Evolutionary conservation across 2,329 filamentous ascomycete species (phyloP), one percentile per base, ranked within the genome.

Genomic region (Pyrenophora teres): DNA sequence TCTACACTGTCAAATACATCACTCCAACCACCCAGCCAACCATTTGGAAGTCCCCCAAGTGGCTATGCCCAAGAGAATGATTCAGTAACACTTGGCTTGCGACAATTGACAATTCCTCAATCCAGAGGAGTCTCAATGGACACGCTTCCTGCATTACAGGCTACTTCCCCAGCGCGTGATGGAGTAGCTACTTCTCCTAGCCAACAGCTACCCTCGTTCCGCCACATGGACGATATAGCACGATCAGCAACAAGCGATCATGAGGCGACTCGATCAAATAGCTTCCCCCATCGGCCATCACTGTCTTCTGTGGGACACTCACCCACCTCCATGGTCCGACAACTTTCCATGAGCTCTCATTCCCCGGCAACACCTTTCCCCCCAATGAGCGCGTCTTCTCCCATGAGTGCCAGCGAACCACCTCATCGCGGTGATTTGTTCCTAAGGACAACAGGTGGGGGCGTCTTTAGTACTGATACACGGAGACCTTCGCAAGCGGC

Each of bases 131-230:
- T 65, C 18, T 60, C 55, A 7, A 63, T 60, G 31, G 62, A 73
- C 27, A 74, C 62, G n/a, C 63, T 75, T 10, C 71, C 72, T 9
- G 69, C 67, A 12, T 55, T 75, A 4, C 72, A 74, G 39, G 67
- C 69, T 12, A 62, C 63, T 6, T 71, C 71, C 9, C 68, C 71
- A 7, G 59, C 59, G 10, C 57, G 59, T 32, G 69, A 72, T 45
- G 45, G 38, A 40, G 63, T 59, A 35, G 54, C 56, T 39, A 45
- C 52, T 6, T 74, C 72, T 9, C 68, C 72, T 9, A 69, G 57
- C 36, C 65, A 67, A 16, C 62, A 67, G 41, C 58, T 75, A 7
- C 72, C 72, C 4, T 62, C 63, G 1, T 73, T 75, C 41, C 57
- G 61, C 12, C 67, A 71, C 10, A 54, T 75, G 7, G 68, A 65